Evolutionary conservation across 2,329 filamentous ascomycete species (phyloP).

Genomic region (Xylariaceae sp.): DNA sequence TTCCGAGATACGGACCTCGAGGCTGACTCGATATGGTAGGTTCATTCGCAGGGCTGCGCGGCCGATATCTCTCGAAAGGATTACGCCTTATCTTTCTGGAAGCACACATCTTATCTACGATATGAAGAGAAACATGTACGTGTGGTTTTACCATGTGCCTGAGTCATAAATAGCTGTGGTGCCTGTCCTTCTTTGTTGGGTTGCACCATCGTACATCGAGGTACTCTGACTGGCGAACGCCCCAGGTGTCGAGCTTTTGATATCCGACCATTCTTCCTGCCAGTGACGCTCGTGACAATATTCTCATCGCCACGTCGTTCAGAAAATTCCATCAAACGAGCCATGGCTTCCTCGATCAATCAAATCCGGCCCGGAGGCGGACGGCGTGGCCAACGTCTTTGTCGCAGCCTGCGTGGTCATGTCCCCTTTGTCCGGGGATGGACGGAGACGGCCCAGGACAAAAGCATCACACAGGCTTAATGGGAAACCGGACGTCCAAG

Average conservation of each 20-base stretch:
- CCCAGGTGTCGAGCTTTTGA: no score
- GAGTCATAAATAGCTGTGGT: no score
- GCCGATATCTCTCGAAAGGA: constrained; percentile 3
- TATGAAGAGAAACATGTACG: no score
- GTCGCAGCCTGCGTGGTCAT: constrained; percentile 11
- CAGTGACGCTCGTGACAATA: constrained; percentile 6
- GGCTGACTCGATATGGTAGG: constrained; percentile 11
- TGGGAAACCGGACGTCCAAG: constrained; percentile 1
- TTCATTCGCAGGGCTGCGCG: constrained; percentile 12
- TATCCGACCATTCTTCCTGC: neutral
- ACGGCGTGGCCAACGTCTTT: constrained; percentile 16
- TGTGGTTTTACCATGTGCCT: no score
- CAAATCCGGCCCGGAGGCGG: constrained; percentile 18
- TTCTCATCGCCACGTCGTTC: no score
- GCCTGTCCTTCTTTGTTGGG: no score
- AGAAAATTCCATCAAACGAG: constrained; percentile 2
- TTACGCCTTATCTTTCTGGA: constrained; percentile 17
- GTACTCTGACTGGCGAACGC: no score
- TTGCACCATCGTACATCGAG: no score
- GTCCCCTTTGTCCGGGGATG: constrained; percentile 17
- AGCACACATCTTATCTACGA: no score
- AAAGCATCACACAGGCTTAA: constrained; percentile 9
- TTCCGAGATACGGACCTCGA: neutral
- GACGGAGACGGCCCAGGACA: constrained; percentile 13
- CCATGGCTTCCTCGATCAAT: constrained; percentile 14